phyloP scores from a whole-genome alignment of 208 protist genomes.

The Leishmania braziliensis region DNA sequence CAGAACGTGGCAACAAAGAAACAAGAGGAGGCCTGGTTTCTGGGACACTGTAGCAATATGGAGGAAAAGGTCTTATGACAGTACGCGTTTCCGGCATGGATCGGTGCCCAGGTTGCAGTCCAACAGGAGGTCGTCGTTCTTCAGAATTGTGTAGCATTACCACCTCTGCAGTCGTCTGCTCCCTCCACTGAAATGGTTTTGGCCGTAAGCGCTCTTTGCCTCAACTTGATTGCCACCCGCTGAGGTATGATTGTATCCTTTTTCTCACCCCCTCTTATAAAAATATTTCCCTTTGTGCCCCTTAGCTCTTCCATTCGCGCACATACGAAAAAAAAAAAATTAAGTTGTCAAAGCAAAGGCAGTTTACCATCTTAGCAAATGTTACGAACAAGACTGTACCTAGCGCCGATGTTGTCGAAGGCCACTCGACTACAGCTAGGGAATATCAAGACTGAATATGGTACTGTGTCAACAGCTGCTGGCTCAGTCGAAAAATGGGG shows the following conservation, averaged over 20 bases:
- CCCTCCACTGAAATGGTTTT: background rate
- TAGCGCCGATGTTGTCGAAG: conserved; percentile 83
- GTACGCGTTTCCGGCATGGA: background rate
- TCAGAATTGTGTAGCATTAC: background rate
- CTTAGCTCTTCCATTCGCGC: no score
- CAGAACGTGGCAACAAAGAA: no score
- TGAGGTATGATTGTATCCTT: background rate
- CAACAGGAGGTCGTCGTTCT: background rate
- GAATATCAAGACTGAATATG: conserved; percentile 90
- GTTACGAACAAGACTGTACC: conserved; percentile 18
- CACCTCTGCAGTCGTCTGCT: background rate
- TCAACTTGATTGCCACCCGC: background rate
- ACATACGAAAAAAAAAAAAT: background rate
- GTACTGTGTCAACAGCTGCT: conserved; percentile 79
- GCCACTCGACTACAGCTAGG: conserved; percentile 87
- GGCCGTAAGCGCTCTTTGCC: background rate
- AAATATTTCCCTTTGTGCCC: conserved; percentile 6
- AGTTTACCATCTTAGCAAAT: conserved; percentile 16
- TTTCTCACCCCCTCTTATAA: background rate
- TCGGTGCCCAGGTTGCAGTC: background rate
- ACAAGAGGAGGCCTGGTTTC: background rate
- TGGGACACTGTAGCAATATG: background rate
- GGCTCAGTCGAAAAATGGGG: conserved; percentile 90
- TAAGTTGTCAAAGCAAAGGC: background rate
- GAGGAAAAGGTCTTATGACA: background rate